Evolutionary conservation across 169 alveolate genomes (phyloP), one percentile per base, ranked within the genome.

Genomic region (Eimeria praecox): DNA sequence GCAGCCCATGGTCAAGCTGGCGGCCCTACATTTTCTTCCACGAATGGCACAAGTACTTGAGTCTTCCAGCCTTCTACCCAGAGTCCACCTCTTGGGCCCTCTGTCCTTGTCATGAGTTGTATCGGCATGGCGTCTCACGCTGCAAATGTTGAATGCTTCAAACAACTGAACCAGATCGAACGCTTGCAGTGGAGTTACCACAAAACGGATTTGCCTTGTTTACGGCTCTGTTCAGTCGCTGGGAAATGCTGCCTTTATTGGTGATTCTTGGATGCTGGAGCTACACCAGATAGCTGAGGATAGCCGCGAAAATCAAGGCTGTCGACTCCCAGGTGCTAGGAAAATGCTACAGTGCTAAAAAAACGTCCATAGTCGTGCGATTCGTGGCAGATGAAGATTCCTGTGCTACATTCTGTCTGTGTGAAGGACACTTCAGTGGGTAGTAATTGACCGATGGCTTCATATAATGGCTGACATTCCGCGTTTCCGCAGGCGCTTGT

Each of bases 1-100:
- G 83, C 94, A 87, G 94, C 94, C 94, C 40, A 87, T 87, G 94
- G 94, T 87, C 94, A 87, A 87, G 69, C 33, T 64, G 33, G 94
- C 94, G 24, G 94, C 94, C 3, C 42, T 87, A 33, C 94, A 87
- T 46, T 38, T 62, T 24, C 94, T 87, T 64, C 94, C 94, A 59
- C 66, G 82, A 64, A 40, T 64, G 38, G 94, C 94, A 35, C 59
- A 64, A 46, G 94, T 87, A 62, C 12, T 40, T 12, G 59, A n/a
- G 66, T 24, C 66, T 44, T 46, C 5, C 64, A 44, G 88, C 27
- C 10, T 44, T 44, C 30, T 16, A 35, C 30, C 10, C 88, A 66
- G 16, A n/a, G 66, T 30, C 27, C 66, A 44, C 88, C 46, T 46
- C 59, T 42, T 1, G 24, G 44, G 40, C 38, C 22, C 4, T 77